Conservation (phyloP, 345 rosid species). For the Lepidium africanum region DNA sequence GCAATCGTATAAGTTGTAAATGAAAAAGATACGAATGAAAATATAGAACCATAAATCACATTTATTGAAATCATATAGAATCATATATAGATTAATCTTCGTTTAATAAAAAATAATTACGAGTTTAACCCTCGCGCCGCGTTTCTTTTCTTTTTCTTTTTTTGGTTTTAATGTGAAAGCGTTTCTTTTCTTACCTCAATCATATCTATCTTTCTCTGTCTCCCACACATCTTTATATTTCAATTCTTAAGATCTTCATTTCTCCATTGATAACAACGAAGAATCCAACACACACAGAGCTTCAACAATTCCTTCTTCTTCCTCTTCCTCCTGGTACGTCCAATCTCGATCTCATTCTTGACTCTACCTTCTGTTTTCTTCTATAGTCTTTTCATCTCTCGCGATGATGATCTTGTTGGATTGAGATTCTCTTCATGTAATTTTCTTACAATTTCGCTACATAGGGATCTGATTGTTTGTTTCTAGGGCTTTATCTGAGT, state of each 20-base stretch:
- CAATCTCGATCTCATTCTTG: not conserved
- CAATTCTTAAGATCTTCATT: not conserved
- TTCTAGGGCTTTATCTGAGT: not conserved
- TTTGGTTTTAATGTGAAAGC: too few species aligned
- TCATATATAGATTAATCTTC: not conserved
- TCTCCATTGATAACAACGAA: not conserved
- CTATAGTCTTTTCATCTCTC: not conserved
- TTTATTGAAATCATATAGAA: too few species aligned
- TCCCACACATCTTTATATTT: conserved; percentile 10
- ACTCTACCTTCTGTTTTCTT: not conserved
- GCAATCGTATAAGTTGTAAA: too few species aligned
- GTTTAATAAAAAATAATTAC: not conserved
- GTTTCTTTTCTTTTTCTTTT: not conserved
- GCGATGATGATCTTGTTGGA: not conserved
- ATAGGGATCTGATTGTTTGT: not conserved
- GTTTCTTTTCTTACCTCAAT: not conserved
- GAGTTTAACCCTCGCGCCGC: not conserved
- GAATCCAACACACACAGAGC: not conserved
- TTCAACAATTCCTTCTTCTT: not conserved
- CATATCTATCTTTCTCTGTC: conserved; percentile 7
- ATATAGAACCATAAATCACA: too few species aligned
- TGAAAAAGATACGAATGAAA: too few species aligned
- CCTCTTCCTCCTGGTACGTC: conserved; percentile 18
- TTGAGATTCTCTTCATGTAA: not conserved
- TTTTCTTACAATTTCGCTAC: not conserved